Evolutionary conservation across 495 filamentous ascomycete genomes (phyloP), one percentile per base, ranked within the genome.

Genomic region (Xeromyces bisporus): DNA sequence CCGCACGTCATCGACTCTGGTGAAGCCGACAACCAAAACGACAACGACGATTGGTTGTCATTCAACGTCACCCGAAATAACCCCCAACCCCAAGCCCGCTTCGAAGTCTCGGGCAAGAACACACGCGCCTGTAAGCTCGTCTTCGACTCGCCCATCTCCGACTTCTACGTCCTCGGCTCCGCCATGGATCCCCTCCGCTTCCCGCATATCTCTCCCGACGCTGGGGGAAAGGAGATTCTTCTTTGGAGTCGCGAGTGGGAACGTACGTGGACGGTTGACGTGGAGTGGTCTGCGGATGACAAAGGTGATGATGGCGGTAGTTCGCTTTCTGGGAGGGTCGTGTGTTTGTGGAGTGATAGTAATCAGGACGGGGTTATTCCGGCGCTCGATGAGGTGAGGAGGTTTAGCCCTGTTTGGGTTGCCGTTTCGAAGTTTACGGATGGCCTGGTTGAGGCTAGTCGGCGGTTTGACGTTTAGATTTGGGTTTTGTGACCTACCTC

Each of bases 281-380:
- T 93, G 1, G 56, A 68, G 20, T 89, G 85, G 75, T 42, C 49
- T 2, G 32, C 46, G 15, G 49, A 62, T 25, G 45, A 50, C 2
- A 32, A 41, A 16, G n/a, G n/a, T n/a, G n/a, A n/a, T n/a, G n/a
- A n/a, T n/a, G n/a, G n/a, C n/a, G n/a, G n/a, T n/a, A 35, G 37
- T 6, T 47, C 25, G 9, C 28, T 87, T 29, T 67, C 70, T 36
- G 86, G 85, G 0, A 62, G 58, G 27, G 71, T 85, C 3, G 65
- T 78, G 7, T 96, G 87, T 59, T 51, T 81, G 10, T 97, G 89
- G 89, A 80, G 74, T 41, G 89, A 96, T 57, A 72, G 68, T 17
- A 93, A 92, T 39, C 59, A 55, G 7, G 46, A 49, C 7, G 77
- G 74, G 2, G 55, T 62, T 6, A 87, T 97, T 29, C 84, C 89